A percentile compares a stretch with the other conserved stretches of the same genome.
phyloP scores from a whole-genome alignment of 164 flowering plant species.

The Sedum album region DNA sequence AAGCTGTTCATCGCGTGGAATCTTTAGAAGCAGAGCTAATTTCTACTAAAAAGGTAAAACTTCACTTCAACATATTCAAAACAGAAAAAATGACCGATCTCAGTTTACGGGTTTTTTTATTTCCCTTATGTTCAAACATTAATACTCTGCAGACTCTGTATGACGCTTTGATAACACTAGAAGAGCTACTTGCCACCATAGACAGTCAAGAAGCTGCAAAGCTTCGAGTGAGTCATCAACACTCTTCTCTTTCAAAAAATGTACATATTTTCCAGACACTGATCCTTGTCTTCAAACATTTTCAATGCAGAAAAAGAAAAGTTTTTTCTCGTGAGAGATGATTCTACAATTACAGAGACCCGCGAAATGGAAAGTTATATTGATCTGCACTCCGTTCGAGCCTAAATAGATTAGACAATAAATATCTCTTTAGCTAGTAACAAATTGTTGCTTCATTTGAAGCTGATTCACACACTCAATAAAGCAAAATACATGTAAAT shows the following conservation, averaged over 20 bases:
- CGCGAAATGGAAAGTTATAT: not conserved
- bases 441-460: not conserved
- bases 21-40: constrained; percentile 88
- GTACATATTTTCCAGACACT: not conserved
- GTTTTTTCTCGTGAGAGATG: not conserved
- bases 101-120: not conserved
- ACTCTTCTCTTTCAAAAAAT: not conserved
- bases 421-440: not conserved
- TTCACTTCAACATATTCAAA: not conserved
- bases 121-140: not conserved
- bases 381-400: not conserved
- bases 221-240: constrained; percentile 35
- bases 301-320: constrained; percentile 7
- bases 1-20: constrained; percentile 90
- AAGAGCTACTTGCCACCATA: constrained; percentile 77
- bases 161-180: constrained; percentile 84
- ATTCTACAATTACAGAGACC: not conserved
- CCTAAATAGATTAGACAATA: not conserved
- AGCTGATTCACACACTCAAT: not conserved
- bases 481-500: not conserved
- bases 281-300: not conserved
- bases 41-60: constrained; percentile 70
- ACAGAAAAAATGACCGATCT: no score
- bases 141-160: constrained; percentile 54
- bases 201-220: constrained; percentile 68